phyloP scores from a whole-genome alignment of 257 asterid genomes.

The Schizonepeta tenuifolia region DNA sequence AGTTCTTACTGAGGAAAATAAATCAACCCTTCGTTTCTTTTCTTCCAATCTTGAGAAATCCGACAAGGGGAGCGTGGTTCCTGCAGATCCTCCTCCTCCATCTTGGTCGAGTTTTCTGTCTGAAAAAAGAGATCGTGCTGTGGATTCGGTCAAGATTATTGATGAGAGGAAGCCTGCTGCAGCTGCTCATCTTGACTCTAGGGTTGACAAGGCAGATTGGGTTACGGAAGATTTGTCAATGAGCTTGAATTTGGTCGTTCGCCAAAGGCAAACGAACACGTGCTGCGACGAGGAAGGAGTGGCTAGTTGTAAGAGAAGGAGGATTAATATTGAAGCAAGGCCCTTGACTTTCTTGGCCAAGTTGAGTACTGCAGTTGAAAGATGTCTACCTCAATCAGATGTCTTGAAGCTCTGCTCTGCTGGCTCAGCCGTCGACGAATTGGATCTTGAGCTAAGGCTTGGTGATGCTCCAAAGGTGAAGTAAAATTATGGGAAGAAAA shows the following conservation, averaged over 20 bases:
- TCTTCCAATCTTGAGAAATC: conserved; percentile 40
- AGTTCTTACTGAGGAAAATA: conserved; percentile 19
- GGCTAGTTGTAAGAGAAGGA: conserved; percentile 65
- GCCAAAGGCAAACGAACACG: conserved; percentile 28
- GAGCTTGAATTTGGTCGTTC: conserved; percentile 42
- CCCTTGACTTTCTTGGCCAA: conserved; percentile 41
- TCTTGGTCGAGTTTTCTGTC: conserved; percentile 60
- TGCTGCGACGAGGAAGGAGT: conserved; percentile 47
- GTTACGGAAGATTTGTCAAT: conserved; percentile 42
- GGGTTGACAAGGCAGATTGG: conserved; percentile 41
- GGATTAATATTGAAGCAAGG: conserved; percentile 37
- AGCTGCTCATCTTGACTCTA: conserved; percentile 29
- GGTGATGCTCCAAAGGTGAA: conserved; percentile 74
- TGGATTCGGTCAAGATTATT: conserved; percentile 40
- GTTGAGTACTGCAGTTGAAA: conserved; percentile 40
- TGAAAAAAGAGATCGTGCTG: conserved; percentile 35
- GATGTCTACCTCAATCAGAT: conserved; percentile 39
- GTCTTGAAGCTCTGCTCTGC: conserved; percentile 37
- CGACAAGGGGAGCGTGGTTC: conserved; percentile 14
- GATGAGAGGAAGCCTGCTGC: not conserved
- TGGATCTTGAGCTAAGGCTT: conserved; percentile 95
- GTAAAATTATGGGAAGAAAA: conserved; percentile 5
- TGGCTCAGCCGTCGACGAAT: conserved; percentile 45
- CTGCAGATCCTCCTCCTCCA: conserved; percentile 39
- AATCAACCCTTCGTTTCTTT: conserved; percentile 37